phyloP scores from a whole-genome alignment of 768 basidiomycete genomes.

The Trametes sanguinea region DNA sequence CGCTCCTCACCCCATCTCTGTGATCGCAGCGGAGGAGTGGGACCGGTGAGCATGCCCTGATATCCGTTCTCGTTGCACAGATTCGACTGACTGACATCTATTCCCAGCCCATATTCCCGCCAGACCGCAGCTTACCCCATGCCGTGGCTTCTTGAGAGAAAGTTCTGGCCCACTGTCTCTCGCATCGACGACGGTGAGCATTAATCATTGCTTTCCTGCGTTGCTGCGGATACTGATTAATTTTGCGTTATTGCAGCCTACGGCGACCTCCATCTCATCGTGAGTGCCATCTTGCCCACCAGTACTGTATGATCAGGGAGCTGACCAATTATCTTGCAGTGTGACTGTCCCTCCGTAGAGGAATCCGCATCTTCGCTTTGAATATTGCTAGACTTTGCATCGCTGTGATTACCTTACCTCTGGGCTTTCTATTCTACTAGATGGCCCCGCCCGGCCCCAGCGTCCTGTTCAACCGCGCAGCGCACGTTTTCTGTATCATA shows the following conservation, averaged over 20 bases:
- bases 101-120: slow-evolving; percentile 79
- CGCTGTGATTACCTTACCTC: slow-evolving; percentile 21
- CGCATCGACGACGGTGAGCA: slow-evolving; percentile 89
- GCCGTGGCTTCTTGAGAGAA: slow-evolving; percentile 79
- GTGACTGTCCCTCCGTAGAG: slow-evolving; percentile 85
- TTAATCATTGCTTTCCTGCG: background rate
- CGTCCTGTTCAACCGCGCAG: slow-evolving; percentile 72
- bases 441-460: slow-evolving; percentile 36
- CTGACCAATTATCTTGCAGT: slow-evolving; percentile 45
- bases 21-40: slow-evolving; percentile 81
- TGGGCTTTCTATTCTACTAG: slow-evolving; percentile 48
- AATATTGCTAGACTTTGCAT: slow-evolving; percentile 20
- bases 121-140: slow-evolving; percentile 90
- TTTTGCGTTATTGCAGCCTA: slow-evolving; percentile 56
- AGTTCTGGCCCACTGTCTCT: slow-evolving; percentile 96
- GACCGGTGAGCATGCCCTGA: slow-evolving; percentile 56
- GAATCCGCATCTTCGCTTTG: slow-evolving; percentile 53
- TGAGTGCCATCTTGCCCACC: slow-evolving; percentile 43
- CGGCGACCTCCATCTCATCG: slow-evolving; percentile 89
- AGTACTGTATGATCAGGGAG: background rate
- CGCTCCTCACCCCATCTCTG: slow-evolving; percentile 86
- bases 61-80: background rate
- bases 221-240: slow-evolving; percentile 15
- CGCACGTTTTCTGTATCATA: slow-evolving; percentile 34
- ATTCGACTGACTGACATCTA: background rate